Base-by-base conservation (phyloP, 2,329 filamentous ascomycete genomes). In the Harringtonia lauricola region DNA sequence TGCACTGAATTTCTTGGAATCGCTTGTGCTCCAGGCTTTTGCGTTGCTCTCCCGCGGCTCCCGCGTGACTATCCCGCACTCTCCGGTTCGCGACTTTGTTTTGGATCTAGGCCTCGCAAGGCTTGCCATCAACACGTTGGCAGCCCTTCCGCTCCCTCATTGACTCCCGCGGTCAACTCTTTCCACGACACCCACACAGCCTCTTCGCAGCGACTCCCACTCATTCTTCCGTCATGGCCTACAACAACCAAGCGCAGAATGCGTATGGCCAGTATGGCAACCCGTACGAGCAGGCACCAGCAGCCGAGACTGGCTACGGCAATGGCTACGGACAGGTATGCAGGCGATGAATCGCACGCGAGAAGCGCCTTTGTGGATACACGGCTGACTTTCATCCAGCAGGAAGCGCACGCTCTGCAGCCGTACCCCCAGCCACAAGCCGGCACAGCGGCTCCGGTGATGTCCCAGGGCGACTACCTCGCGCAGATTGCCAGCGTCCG, bases 401-500 rank as follows among this genome's bases (percentile, higher is more conserved):
- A 66, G 55, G 61, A 67, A 43, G 65, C 68, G 55, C 73, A 74
- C 54, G 76, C 76, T 61, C 58, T 80, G 64, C 71, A 74, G 51
- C 64, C 47, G 21, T 54, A 54, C 40, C 51, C 49, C 26, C 49
- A 53, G 36, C 48, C 54, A 38, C 47, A 48, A 47, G 38, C 47
- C 39, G 44, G 34, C 46, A 43, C 54, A 14, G 31, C 47, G n/a
- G 42, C 50, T 39, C 50, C 54, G 14, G 59, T 69, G 44, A 66
- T 86, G 54, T 71, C 71, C 43, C 78, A 81, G 57, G 67, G 74
- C 50, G 81, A 84, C 51, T 87, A 84, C 64, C 72, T 87, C 50
- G 61, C 67, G 54, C 80, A 80, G 60, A 76, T 86, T 51, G 70
- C 78, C 54, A 73, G 71, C 53, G 71, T 81, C 47, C 83, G 83